Evolutionary conservation across 2,329 filamentous ascomycete genomes (phyloP), one percentile per base, ranked within the genome.

Genomic region (Fusarium penzigii): DNA sequence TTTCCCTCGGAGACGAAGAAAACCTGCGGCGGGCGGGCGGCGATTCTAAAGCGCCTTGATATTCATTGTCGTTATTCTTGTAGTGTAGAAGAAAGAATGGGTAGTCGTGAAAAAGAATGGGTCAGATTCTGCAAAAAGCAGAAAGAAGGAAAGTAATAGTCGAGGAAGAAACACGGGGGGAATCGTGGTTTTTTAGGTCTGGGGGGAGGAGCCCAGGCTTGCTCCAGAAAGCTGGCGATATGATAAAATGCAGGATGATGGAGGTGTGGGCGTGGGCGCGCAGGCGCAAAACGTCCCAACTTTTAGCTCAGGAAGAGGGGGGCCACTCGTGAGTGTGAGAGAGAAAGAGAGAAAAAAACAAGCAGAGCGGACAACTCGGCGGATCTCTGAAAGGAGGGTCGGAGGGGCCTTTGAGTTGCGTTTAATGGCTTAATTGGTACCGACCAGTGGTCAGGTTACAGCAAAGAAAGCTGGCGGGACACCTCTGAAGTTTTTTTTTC

Each of bases 191-290:
- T 57, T 57, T 63, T 56, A 53, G 32, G 39, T 42, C 59, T 51
- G 53, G 59, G 51, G 52, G 52, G 46, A 56, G 45, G 46, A 56
- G 47, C 59, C 59, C 55, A 59, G 48, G 52, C 51, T 25, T 54
- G 55, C 61, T 62, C 59, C 51, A 59, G 48, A 56, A 51, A 64
- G 61, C 59, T 61, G 59, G 61, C 55, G 61, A 64, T 64, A 53
- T 64, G 62, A 63, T 60, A 60, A 61, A 60, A 51, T 55, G 51
- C 61, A 55, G 62, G 57, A 64, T 64, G 59, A 55, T 62, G 59
- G 61, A 61, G 61, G 60, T 63, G 61, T 63, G 61, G 61, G 61
- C 61, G 58, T 53, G 49, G 51, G 55, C 60, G 53, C 57, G 59
- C 61, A 60, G 52, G 52, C 52, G 48, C 48, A 62, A 64, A 63